Evolutionary conservation across 495 filamentous ascomycete genomes (phyloP), one percentile per base, ranked within the genome.

Genomic region (Daldinia bambusicola): DNA sequence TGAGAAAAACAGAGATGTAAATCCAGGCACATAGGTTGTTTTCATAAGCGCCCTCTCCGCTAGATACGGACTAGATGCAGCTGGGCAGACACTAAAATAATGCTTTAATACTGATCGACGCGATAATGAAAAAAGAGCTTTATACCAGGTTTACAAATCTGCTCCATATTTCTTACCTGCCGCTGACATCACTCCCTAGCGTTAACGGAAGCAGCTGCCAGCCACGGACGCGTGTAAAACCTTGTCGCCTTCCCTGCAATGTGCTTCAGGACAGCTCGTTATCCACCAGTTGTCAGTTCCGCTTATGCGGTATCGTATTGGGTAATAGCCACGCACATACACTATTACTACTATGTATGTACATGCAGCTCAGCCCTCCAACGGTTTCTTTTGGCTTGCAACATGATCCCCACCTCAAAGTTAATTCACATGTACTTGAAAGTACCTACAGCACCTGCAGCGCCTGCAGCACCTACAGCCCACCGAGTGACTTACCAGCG

Each of bases 41-140:
- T 26, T 26, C 26, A 26, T 26, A 36, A 36, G 34, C 34, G 34
- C 9, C 34, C 34, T 36, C 31, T 36, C 31, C 14, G 8, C 4
- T 55, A 37, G 2, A 56, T 56, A 56, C 16, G 6, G 7, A 32
- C 53, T 31, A 64, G 18, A 26, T 26, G 26, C 26, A 26, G 26
- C 26, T 26, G 26, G 26, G 45, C 43, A 43, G 48, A 53, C 48
- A 31, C 55, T 67, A 63, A 64, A 58, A 58, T 10, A 18, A 51
- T 72, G 55, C 37, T 65, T 72, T 69, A 57, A 73, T 73, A 59
- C 38, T 50, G 70, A 69, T 73, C 70, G 66, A 53, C 70, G 56
- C 65, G 22, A 18, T 69, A 68, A 73, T 69, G 56, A 73, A 69
- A 61, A 73, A 62, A 51, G 50, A 64, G 37, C 64, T 50, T 61